Evolutionary conservation across 2,329 filamentous ascomycete genomes (phyloP), one percentile per base, ranked within the genome.

Genomic region (Trichoderma guizhouense): DNA sequence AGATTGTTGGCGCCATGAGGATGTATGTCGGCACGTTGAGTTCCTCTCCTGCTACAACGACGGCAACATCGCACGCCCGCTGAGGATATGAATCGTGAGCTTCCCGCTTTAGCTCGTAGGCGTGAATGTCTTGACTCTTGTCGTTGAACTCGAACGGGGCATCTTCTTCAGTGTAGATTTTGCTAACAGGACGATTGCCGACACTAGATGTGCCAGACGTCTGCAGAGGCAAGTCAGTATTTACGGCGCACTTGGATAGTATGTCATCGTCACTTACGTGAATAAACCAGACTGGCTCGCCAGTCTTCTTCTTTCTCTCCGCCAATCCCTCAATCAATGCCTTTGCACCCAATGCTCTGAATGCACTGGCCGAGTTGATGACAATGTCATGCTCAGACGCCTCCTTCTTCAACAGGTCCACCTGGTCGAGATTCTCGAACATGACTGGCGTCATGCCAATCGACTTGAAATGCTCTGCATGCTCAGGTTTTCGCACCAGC

Each of bases 1-100:
- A 88, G 61, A 88, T 84, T 4, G 81, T 81, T 0, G 84, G 84
- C 0, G 81, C 78, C 80, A 84, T 85, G 58, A 88, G 78, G 61
- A 86, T 80, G 58, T 83, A 78, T 0, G 85, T 84, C 71, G 82
- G 82, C 2, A 88, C 82, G 3, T 81, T 80, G 0, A 79, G 58
- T 21, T 79, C 76, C 18, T 83, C 73, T 1, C 84, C 83, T 1
- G 76, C 76, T 7, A 83, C 79, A 1, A 86, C 74, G 14, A 86
- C 82, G 4, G 77, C 76, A 7, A 87, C 73, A 71, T 86, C 84
- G 2, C 83, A 81, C 0, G 81, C 82, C 14, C 86, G 83, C 74
- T 86, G 85, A 1, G 75, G 73, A 71, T 86, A 86, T 0, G 77
- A 72, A 24, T 82, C 78, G 0, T 74, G 47, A 0, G 73, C 76